A percentile compares a stretch with the other conserved stretches of the same genome.
Conservation (phyloP, 768 basidiomycete species). For the Tricholoma saponaceum region DNA sequence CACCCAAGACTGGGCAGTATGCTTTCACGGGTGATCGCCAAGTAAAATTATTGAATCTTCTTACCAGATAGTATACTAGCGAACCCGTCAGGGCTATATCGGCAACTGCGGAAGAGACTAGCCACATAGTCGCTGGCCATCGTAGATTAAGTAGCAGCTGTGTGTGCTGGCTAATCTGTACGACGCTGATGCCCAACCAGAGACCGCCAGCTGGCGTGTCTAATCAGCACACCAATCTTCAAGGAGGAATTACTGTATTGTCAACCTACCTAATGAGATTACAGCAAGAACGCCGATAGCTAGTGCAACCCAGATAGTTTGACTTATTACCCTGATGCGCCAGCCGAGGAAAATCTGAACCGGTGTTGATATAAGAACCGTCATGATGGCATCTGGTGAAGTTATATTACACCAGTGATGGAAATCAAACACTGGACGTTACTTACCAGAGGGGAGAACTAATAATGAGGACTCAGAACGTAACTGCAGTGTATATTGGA, state of each 20-base stretch:
- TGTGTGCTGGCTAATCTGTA: slow-evolving; percentile 30
- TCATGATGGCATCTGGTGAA: slow-evolving; percentile 17
- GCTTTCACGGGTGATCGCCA: slow-evolving; percentile 12
- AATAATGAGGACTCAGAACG: background rate
- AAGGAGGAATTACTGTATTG: background rate
- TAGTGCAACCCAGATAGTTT: slow-evolving; percentile 28
- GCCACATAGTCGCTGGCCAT: slow-evolving; percentile 40
- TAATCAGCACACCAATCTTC: background rate
- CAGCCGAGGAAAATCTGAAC: slow-evolving; percentile 47
- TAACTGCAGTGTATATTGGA: slow-evolving; percentile 11
- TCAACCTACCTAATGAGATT: slow-evolving; percentile 28
- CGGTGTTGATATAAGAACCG: slow-evolving; percentile 35
- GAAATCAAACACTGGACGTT: background rate
- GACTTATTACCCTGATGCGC: slow-evolving; percentile 38
- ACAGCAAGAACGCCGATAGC: slow-evolving; percentile 30
- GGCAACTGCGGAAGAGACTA: slow-evolving; percentile 36
- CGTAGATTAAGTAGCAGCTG: slow-evolving; percentile 38
- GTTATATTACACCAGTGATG: background rate
- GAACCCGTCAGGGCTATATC: slow-evolving; percentile 39
- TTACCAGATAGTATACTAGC: slow-evolving; percentile 34
- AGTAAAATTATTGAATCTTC: slow-evolving; percentile 8
- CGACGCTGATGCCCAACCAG: slow-evolving; percentile 34
- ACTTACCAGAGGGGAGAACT: slow-evolving; percentile 26
- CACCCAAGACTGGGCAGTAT: slow-evolving; percentile 10
- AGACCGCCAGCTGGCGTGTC: slow-evolving; percentile 31